Evolutionary conservation across 2,329 filamentous ascomycete species (phyloP), one percentile per base, ranked within the genome.

Genomic region (Phaeosphaeria sp.): DNA sequence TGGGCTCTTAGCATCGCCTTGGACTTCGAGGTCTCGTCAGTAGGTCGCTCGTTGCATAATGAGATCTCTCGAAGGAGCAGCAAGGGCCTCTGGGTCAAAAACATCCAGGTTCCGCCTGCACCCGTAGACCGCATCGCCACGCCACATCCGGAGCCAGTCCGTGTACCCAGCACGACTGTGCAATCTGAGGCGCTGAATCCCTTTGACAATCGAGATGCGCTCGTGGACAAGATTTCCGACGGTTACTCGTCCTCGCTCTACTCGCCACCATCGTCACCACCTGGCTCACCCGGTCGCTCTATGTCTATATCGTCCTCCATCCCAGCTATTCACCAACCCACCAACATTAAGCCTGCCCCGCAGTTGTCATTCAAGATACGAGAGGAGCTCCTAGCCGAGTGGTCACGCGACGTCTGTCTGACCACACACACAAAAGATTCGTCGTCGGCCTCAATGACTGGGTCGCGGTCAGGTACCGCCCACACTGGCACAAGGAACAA

Each of bases 1-100:
- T 94, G 91, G 89, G 86, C 87, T 0, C 74, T 97, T 59, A 88
- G 86, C 4, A 89, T 93, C 57, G 89, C 87, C 54, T 93, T 97
- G 61, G 86, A 91, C 46, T 89, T 96, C 60, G 89, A 93, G 53
- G 82, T 83, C 6, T 88, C 90, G 0, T 81, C 83, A 0, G 83
- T 91, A 18, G 93, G 92, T 7, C 84, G 84, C 51, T 87, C 87
- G 7, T 87, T 97, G 33, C 85, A 89, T 53, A 87, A 86, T 56
- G 93, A 97, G 74, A 90, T 97, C 56, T 82, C 85, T 11, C 85
- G 91, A 50, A 86, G 94, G 40, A 89, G 88, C 70, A 87, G 83
- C 67, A 89, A 91, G 71, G 84, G 88, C 21, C 86, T 95, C 59
- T 98, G 93, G 93, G 83, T 94, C 22, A 86, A 91, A 55, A 87